Percentiles rank a stretch among this genome's conserved stretches.
Conservation (phyloP, 495 filamentous ascomycete genomes). For the Xanthoparmelia taractica region DNA sequence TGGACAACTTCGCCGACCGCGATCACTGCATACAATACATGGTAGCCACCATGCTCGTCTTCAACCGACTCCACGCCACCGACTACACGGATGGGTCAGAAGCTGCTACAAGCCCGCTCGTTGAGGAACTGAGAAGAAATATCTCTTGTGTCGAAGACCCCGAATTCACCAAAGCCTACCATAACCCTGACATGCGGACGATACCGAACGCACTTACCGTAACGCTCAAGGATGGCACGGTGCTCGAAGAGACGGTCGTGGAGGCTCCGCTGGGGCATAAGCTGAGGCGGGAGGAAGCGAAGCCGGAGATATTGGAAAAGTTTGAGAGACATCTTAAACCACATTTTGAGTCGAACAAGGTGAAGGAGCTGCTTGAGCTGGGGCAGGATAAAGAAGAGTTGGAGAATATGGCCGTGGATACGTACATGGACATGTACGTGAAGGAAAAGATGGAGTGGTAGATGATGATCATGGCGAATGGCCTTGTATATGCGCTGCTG, state of each 20-base stretch:
- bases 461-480: background rate
- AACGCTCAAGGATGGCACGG: conserved; percentile 88
- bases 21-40: conserved; percentile 99
- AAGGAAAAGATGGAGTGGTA: conserved; percentile 48
- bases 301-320: conserved; percentile 90
- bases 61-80: conserved; percentile 78
- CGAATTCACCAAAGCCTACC: conserved; percentile 89
- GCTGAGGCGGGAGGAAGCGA: conserved; percentile 87
- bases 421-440: conserved; percentile 93
- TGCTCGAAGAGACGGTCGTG: conserved; percentile 82
- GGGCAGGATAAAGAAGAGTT: conserved; percentile 64
- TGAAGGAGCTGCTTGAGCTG: conserved; percentile 69
- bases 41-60: conserved; percentile 90
- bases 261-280: conserved; percentile 93
- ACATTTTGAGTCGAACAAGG: conserved; percentile 67
- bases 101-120: conserved; percentile 79
- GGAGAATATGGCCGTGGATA: conserved; percentile 74
- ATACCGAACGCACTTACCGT: conserved; percentile 95
- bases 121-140: conserved; percentile 82
- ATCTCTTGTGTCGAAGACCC: conserved; percentile 95
- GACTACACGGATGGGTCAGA: conserved; percentile 91
- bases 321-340: conserved; percentile 85
- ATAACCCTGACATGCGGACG: conserved; percentile 81
- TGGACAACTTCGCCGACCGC: conserved; percentile 99
- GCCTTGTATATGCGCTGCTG: background rate